A percentile compares a stretch with the other conserved stretches of the same genome.
Evolutionary conservation across 805 yeast species (phyloP).

Genomic region (Candida tallmaniae): DNA sequence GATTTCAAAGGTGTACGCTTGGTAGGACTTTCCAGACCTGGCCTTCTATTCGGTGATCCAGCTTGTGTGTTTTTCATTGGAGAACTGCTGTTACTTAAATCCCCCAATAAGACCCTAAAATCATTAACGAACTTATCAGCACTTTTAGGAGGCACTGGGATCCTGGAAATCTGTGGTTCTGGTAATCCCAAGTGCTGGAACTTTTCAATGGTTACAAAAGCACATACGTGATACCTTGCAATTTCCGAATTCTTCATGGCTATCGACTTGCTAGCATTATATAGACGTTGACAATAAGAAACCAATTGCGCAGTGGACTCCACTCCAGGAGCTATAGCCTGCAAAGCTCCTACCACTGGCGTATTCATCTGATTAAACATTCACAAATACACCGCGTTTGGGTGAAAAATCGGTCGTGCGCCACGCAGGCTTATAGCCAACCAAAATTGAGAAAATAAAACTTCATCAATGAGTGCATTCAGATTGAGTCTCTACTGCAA

Average conservation of each 20-base stretch:
- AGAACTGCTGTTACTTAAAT: slow-evolving; percentile 14
- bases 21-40: no score
- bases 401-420: no score
- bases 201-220: slow-evolving; percentile 54
- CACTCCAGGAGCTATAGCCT: slow-evolving; percentile 48
- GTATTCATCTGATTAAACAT: no score
- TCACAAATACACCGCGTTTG: no score
- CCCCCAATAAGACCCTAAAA: slow-evolving; percentile 39
- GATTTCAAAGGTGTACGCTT: slow-evolving; percentile 19
- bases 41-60: neutral
- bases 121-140: slow-evolving; percentile 40
- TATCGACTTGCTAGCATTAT: slow-evolving; percentile 49
- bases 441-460: slow-evolving; percentile 10
- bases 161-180: slow-evolving; percentile 43
- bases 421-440: no score
- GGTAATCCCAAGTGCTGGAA: slow-evolving; percentile 44
- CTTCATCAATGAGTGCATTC: neutral
- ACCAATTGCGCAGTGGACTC: slow-evolving; percentile 37
- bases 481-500: neutral
- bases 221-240: slow-evolving; percentile 66
- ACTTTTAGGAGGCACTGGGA: slow-evolving; percentile 54
- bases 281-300: slow-evolving; percentile 35
- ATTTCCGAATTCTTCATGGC: slow-evolving; percentile 51
- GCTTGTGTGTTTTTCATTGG: no score
- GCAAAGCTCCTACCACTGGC: neutral